Evolutionary conservation across 108 stramenopile genomes (phyloP).

Genomic region (Nitzschia inconspicua): DNA sequence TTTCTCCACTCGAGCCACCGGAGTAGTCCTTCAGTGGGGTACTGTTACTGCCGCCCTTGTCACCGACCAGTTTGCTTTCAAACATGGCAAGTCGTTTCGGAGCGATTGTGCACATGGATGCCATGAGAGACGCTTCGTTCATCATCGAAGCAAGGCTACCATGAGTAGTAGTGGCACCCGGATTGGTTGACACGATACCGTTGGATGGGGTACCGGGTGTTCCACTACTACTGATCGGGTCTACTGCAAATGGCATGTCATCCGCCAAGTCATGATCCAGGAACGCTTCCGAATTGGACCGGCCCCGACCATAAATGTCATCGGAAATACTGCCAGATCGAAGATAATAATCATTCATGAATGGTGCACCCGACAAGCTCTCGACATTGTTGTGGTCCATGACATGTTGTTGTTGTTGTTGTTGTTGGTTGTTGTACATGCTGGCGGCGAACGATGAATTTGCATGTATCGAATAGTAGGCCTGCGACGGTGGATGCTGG

Average conservation of each 20-base stretch:
- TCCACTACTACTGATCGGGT: too few relatives aligned
- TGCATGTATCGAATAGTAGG: not conserved
- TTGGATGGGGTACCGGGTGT: too few relatives aligned
- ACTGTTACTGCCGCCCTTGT: not conserved
- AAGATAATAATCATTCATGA: slow-evolving; percentile 27
- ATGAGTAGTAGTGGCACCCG: not conserved
- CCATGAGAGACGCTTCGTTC: slow-evolving; percentile 21
- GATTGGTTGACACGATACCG: too few relatives aligned
- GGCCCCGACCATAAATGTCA: not conserved
- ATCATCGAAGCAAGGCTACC: not conserved
- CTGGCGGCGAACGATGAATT: not conserved
- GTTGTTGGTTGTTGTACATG: not conserved
- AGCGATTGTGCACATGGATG: slow-evolving; percentile 29
- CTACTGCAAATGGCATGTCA: slow-evolving; percentile 67
- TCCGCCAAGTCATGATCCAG: slow-evolving; percentile 21
- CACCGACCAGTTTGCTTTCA: slow-evolving; percentile 6
- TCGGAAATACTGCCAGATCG: not conserved
- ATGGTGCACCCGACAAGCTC: slow-evolving; percentile 7
- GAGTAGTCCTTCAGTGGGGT: not conserved
- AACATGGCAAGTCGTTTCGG: slow-evolving; percentile 35
- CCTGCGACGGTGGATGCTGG: slow-evolving; percentile 4
- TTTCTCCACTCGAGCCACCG: not conserved
- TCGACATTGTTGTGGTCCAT: slow-evolving; percentile 1
- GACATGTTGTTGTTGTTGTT: not conserved
- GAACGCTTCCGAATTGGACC: too few relatives aligned